Base-by-base conservation (phyloP, 2,329 filamentous ascomycete genomes). In the Trichoderma afroharzianum region DNA sequence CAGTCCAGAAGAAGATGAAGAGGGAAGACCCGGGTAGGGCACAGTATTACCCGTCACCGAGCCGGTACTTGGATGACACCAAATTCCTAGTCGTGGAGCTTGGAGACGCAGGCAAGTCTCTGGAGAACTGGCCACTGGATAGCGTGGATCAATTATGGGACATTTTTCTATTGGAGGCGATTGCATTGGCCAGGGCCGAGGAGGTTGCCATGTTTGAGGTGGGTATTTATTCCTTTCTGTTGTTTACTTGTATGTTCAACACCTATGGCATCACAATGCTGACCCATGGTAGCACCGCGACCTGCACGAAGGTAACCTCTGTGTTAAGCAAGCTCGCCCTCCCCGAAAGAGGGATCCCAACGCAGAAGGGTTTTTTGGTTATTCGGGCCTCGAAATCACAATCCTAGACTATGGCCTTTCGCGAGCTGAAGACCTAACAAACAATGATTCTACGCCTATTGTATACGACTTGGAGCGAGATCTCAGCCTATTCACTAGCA, bases 351-450 rank as follows among this genome's bases (percentile, higher is more conserved):
- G 78, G 39, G 77, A 78, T 4, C 74, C 79, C 57, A 76, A 76
- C 15, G 77, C 79, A 3, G 74, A 68, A 0, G 79, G 82, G 3
- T 81, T 82, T 63, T 89, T 89, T 78, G 88, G 88, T 32, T 86
- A 83, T 74, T 91, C 89, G 0, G 88, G 88, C 1, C 81, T 91
- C 5, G 87, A 90, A 70, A 87, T 91, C 61, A 91, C 89, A 0
- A 88, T 91, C 53, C 81, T 91, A 6, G 89, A 91, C 78, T 91
- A 91, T 73, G 89, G 89, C 0, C 82, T 91, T 15, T 91, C 89
- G 1, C 84, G 89, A 21, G 89, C 88, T 3, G 85, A 85, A 33
- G 81, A 87, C 64, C 73, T 83, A 6, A 78, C 77, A 1, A 68
- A 77, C 4, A 79, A 82, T 21, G 78, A 82, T 32, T 78, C 81